Base-by-base conservation (phyloP, 148 eudicot species). In the Chenopodium formosanum region DNA sequence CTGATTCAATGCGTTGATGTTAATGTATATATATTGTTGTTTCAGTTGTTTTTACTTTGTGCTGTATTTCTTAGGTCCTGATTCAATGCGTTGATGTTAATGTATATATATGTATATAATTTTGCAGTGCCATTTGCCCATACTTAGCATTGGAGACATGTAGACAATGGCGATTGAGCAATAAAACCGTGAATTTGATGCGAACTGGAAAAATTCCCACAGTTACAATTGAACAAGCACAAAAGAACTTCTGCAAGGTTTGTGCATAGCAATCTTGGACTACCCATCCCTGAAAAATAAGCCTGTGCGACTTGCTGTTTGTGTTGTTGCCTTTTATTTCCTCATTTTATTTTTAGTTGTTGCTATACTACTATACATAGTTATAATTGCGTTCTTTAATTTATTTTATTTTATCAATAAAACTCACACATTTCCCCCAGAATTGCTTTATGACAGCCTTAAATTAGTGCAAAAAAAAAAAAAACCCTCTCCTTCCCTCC, bases 91-190 rank as follows among this genome's bases (percentile, higher is more conserved):
- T 71, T 46, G 25, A 70, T 74, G 4, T 78, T 29, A 20, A 74
- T 73, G 63, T 78, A 20, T 73, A 71, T 47, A 79, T 74, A 34
- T 79, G 13, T 73, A 71, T 47, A 79, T 74, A 34, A 44, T 78
- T 25, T 86, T 62, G 78, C 90, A 96, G 99, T 90, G 99, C 99
- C 58, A 88, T 96, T 66, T 96, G 98, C 85, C 99, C 99, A 4
- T 96, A 96, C 88, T 85, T 96, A 90, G 99, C 98, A 37, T 80
- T 96, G 81, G 99, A 96, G 90, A 96, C 99, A 77, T 94, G 98
- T 81, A 90, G 99, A 17, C 99, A 94, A 83, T 96, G 99, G 99
- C 93, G 99, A 83, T 85, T 96, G 81, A 96, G 99, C 92, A 96
- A 66, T 77, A 96, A 96, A 89, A 96, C 99, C 71, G 95, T 94